Conservation (phyloP, 345 rosid species). For the Linum tenue region DNA sequence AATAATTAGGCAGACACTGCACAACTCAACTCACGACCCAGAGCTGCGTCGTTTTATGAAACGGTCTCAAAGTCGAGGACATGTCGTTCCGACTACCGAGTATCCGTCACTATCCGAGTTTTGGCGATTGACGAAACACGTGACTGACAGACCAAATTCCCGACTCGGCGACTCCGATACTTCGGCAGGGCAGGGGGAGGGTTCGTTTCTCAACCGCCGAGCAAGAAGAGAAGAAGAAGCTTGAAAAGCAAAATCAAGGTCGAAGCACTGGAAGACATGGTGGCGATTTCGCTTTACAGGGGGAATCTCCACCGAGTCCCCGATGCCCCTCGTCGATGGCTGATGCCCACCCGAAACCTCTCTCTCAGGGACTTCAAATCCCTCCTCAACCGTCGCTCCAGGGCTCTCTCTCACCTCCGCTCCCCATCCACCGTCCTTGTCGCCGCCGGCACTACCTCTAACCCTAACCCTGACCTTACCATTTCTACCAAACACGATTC, state of each 20-base stretch:
- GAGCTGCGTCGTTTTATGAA: no score
- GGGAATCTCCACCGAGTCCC: constrained; percentile 84
- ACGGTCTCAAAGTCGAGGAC: no score
- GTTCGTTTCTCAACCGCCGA: neutral
- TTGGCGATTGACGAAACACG: neutral
- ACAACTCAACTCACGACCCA: no score
- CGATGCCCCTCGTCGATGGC: constrained; percentile 72
- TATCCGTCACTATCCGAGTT: no score
- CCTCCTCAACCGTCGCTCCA: constrained; percentile 56
- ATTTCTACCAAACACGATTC: neutral
- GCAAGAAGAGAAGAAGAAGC: neutral
- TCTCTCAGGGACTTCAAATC: constrained; percentile 55
- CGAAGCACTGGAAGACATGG: constrained; percentile 33
- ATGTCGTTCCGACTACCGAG: no score
- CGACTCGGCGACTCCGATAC: constrained; percentile 1
- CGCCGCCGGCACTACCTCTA: constrained; percentile 10
- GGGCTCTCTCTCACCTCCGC: constrained; percentile 47
- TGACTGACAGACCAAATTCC: neutral
- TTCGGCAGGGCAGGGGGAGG: neutral
- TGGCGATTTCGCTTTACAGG: constrained; percentile 82
- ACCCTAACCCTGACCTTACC: constrained; percentile 8
- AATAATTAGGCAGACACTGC: no score
- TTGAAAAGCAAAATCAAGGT: neutral
- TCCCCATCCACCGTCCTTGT: constrained; percentile 16
- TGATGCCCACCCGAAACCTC: constrained; percentile 47